Evolutionary conservation across 345 rosid genomes (phyloP).

Genomic region (Laguncularia racemosa): DNA sequence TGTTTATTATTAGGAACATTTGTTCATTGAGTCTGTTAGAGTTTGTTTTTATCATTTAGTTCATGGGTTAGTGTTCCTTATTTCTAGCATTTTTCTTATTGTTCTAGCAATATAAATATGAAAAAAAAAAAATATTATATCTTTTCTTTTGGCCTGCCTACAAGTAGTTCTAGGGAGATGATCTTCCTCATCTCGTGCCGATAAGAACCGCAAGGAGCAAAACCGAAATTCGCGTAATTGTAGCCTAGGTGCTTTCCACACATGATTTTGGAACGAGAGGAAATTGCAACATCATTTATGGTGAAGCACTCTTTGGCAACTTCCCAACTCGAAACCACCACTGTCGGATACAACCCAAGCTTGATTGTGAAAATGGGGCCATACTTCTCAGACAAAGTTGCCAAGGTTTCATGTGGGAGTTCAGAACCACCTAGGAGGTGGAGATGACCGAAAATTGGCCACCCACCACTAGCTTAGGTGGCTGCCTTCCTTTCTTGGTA

Average conservation of each 20-base stretch:
- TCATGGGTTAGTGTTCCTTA: no score
- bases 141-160: no score
- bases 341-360: slow-evolving; percentile 17
- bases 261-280: slow-evolving; percentile 20
- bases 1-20: no score
- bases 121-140: no score
- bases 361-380: slow-evolving; percentile 32
- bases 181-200: slow-evolving; percentile 31
- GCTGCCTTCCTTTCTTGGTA: not conserved
- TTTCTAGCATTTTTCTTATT: no score
- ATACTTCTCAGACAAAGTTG: slow-evolving; percentile 18
- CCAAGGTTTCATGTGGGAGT: slow-evolving; percentile 21
- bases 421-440: no score
- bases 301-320: slow-evolving; percentile 29
- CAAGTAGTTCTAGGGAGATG: slow-evolving; percentile 16
- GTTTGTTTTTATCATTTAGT: no score
- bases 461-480: slow-evolving; percentile 20
- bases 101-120: no score
- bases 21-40: no score
- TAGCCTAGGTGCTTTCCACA: slow-evolving; percentile 17
- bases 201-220: slow-evolving; percentile 21
- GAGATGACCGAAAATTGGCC: slow-evolving; percentile 40
- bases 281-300: slow-evolving; percentile 17
- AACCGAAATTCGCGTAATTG: slow-evolving; percentile 15
- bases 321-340: slow-evolving; percentile 23